These are phyloP conservation scores for Wallacemonas collosoma DNA, from an alignment of 208 protist genomes.

Conservation along the genomic window DNA sequence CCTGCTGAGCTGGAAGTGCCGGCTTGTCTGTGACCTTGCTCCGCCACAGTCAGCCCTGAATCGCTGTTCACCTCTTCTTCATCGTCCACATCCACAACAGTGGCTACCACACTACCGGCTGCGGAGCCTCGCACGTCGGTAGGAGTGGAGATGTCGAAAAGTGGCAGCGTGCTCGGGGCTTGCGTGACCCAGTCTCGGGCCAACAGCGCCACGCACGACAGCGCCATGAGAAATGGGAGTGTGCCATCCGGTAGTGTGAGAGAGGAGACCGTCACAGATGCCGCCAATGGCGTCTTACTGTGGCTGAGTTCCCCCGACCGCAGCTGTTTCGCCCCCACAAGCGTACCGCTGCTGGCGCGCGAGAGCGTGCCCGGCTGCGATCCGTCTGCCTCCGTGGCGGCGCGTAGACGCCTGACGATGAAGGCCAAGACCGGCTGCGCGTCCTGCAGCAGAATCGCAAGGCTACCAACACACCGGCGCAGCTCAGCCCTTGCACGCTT, in stretches of 20 bases:
- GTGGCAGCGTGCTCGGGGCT: background rate
- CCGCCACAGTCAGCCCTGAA: background rate
- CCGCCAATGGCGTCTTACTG: background rate
- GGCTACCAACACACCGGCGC: background rate
- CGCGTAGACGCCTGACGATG: background rate
- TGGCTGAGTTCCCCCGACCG: no score
- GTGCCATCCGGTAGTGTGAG: background rate
- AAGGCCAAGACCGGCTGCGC: constrained; percentile 4
- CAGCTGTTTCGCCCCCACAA: background rate
- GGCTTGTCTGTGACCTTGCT: background rate
- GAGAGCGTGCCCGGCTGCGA: background rate
- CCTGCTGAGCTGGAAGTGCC: no score
- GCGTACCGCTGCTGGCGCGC: background rate
- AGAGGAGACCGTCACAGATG: background rate
- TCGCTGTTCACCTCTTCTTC: constrained; percentile 6
- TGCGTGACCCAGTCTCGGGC: constrained; percentile 8
- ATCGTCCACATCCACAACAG: constrained; percentile 16
- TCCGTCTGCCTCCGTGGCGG: background rate
- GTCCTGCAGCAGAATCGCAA: constrained; percentile 4
- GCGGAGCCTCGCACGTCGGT: background rate
- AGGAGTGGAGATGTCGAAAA: background rate
- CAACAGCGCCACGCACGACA: background rate
- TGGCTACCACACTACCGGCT: background rate
- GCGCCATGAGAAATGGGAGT: background rate
- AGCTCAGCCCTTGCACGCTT: background rate